Base-by-base conservation (phyloP, 345 rosid genomes). In the Arabis alpina region DNA sequence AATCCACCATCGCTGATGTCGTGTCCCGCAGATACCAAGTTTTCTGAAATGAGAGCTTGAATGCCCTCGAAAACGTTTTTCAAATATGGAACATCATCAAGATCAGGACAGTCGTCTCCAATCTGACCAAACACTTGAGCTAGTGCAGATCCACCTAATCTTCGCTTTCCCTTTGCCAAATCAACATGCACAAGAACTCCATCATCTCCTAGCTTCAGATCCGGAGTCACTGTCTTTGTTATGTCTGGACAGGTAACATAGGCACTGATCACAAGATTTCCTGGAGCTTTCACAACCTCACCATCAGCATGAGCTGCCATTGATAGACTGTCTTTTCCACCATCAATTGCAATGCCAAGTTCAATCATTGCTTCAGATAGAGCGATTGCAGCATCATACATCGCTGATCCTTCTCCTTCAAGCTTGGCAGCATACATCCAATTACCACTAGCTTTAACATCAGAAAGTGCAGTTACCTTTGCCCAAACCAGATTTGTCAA, bases 381-480 rank as follows among this genome's bases (percentile, higher is more conserved):
- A 66, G 98, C 86, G 25, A 55, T 77, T 3, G 97, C 96, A 67
- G 94, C 98, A 79, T 93, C 97, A 61, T 91, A 93, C 91, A 93
- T 91, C 7, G 88, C 91, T 61, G 96, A 91, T 42, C 98, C 98
- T 83, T 93, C 97, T 69, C 96, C 97, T 42, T 88, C 92, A 57
- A 93, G 87, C 85, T 90, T 93, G 48, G 98, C 98, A 61, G 98
- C 98, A 73, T 91, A 91, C 94, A 90, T 93, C 98, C 97, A 93
- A 68, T 93, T 93, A 30, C 97, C 97, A 57, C 97, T 93, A 1
- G 96, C 96, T 77, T 93, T 93, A 64, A 91, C 97, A 77, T 91
- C 91, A 67, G 92, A 87, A 36, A 93, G 87, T 63, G 94, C 79
- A 76, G 96, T 88, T 55, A 87, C 83, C 82, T 91, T 85, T 48